Percentiles rank a stretch among this genome's conserved stretches.
phyloP scores from a whole-genome alignment of 164 flowering plant genomes.

The Aristolochia fimbriata region DNA sequence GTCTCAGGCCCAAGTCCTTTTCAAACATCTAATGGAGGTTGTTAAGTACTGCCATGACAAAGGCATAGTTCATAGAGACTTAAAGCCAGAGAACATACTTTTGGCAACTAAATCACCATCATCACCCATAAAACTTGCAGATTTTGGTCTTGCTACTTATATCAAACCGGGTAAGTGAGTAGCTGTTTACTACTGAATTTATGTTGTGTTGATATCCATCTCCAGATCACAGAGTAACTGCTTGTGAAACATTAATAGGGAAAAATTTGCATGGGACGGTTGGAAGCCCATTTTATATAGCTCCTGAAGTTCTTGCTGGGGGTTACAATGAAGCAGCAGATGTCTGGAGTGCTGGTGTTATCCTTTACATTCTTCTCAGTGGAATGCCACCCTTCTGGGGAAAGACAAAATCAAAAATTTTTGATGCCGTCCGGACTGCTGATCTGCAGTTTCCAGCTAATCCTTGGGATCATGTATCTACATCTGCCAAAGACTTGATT shows the following conservation, averaged over 20 bases:
- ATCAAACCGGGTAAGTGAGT: slow-evolving; percentile 49
- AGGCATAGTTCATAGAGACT: slow-evolving; percentile 54
- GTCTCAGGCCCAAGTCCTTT: slow-evolving; percentile 28
- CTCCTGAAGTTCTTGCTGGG: slow-evolving; percentile 73
- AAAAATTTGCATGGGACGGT: slow-evolving; percentile 59
- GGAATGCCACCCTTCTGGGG: slow-evolving; percentile 88
- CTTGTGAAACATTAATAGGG: slow-evolving; percentile 28
- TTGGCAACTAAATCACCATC: slow-evolving; percentile 33
- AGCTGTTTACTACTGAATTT: not conserved
- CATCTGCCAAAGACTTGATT: slow-evolving; percentile 61
- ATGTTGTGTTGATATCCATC: not conserved
- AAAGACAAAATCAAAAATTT: slow-evolving; percentile 64
- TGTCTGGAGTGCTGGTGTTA: slow-evolving; percentile 84
- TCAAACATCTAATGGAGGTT: slow-evolving; percentile 39
- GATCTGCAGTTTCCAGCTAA: slow-evolving; percentile 56
- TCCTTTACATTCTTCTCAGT: slow-evolving; percentile 77
- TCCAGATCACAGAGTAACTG: not conserved
- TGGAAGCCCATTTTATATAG: slow-evolving; percentile 81
- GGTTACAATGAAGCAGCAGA: slow-evolving; percentile 74
- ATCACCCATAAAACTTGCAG: slow-evolving; percentile 50
- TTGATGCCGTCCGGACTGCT: slow-evolving; percentile 78
- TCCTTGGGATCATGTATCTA: slow-evolving; percentile 54
- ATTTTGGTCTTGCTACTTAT: slow-evolving; percentile 63
- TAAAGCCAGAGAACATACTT: slow-evolving; percentile 57
- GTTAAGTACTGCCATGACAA: slow-evolving; percentile 48